Percentiles rank a stretch among this genome's conserved stretches.
phyloP scores from a whole-genome alignment of 345 rosid species.

The Populus tremula region DNA sequence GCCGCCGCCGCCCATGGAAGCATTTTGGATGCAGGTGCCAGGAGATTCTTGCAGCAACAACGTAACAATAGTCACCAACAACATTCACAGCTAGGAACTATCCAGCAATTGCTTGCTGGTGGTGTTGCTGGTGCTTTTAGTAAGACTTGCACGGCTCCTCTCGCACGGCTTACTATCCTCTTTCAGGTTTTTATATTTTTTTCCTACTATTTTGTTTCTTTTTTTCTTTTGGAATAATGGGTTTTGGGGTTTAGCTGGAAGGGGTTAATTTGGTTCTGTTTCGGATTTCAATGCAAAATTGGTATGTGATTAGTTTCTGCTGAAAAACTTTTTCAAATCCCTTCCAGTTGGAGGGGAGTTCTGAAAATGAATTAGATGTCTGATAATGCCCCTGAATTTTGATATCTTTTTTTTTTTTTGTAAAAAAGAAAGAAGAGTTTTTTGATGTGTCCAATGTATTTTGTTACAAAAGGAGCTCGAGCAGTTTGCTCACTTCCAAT shows the following conservation, averaged over 20 bases:
- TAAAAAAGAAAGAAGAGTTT: too few species aligned
- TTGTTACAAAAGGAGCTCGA: neutral
- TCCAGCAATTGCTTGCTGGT: conserved; percentile 75
- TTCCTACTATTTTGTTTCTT: neutral
- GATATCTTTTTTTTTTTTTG: neutral
- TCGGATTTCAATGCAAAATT: neutral
- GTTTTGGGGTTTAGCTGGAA: neutral
- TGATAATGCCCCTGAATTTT: neutral
- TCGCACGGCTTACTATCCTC: conserved; percentile 89
- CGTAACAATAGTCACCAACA: conserved; percentile 32
- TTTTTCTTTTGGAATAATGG: neutral
- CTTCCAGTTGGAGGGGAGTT: neutral
- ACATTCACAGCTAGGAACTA: conserved; percentile 57
- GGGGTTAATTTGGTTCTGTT: neutral
- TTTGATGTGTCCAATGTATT: neutral
- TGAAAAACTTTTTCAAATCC: neutral
- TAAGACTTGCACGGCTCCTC: conserved; percentile 98
- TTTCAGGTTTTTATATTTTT: conserved; percentile 56
- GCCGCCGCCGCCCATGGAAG: conserved; percentile 45
- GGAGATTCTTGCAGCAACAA: conserved; percentile 53
- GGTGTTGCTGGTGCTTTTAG: conserved; percentile 94
- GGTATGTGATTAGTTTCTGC: neutral
- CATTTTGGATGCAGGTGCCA: conserved; percentile 56
- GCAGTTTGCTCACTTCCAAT: neutral
- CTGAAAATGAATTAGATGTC: neutral